Conservation (phyloP, 495 filamentous ascomycete species). For the Aspergillus nidulans region DNA sequence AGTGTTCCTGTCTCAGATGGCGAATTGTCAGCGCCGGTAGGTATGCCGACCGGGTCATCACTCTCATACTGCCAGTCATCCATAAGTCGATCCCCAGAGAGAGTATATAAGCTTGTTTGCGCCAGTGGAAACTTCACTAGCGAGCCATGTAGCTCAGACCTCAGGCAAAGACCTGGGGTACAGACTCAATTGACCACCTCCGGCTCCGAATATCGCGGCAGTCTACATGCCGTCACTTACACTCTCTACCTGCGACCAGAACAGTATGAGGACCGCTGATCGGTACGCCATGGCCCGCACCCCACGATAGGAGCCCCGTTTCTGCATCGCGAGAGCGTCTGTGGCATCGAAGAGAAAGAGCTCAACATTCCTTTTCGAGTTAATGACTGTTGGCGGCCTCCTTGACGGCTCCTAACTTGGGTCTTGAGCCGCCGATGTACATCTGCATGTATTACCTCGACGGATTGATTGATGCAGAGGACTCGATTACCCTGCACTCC, state of each 20-base stretch:
- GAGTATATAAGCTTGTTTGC: background rate
- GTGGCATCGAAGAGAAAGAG: background rate
- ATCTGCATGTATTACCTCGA: too few species aligned
- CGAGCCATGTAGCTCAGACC: background rate
- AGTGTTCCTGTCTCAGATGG: background rate
- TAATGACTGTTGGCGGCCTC: background rate
- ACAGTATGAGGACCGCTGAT: background rate
- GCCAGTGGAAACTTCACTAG: background rate
- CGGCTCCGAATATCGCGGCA: background rate
- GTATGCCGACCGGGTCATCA: background rate
- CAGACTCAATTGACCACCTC: background rate
- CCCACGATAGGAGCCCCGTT: background rate
- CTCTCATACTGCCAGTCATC: background rate
- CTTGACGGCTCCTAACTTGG: background rate
- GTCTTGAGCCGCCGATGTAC: background rate
- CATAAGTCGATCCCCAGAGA: background rate
- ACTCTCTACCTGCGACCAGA: background rate
- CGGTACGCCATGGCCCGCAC: background rate
- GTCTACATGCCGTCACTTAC: background rate
- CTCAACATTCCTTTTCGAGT: background rate
- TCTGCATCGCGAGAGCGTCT: background rate
- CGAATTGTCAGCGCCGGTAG: background rate
- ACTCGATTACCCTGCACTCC: background rate
- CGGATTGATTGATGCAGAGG: background rate
- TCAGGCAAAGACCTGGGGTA: background rate